Evolutionary conservation across 2,329 filamentous ascomycete species (phyloP).

Genomic region (Arthrobotrys conoides): DNA sequence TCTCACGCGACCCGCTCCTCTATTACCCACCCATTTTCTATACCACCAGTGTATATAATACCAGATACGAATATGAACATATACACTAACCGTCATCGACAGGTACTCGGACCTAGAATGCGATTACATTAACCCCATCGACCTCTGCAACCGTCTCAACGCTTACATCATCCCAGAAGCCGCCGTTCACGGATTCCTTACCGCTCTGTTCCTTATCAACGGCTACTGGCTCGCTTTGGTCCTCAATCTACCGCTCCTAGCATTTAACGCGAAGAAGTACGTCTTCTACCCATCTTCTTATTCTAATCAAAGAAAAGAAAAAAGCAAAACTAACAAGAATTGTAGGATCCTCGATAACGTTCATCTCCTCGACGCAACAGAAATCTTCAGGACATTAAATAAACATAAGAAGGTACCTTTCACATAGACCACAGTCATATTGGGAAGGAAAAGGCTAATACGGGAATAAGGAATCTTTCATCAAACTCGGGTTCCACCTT

Average conservation of each 20-base stretch:
- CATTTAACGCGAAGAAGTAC: constrained; percentile 98
- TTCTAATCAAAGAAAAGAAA: background rate
- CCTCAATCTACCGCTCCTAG: constrained; percentile 90
- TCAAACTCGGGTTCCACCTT: constrained; percentile 98
- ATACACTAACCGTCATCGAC: background rate
- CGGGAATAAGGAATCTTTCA: constrained; percentile 85
- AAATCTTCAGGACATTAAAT: constrained; percentile 99
- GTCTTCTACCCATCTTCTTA: constrained; percentile 67
- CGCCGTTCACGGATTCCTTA: constrained; percentile 95
- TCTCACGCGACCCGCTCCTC: constrained; percentile 21
- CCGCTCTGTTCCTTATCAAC: constrained; percentile 96
- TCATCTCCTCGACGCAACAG: constrained; percentile 95
- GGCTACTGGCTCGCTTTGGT: constrained; percentile 96
- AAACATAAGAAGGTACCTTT: constrained; percentile 88
- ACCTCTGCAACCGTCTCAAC: constrained; percentile 99
- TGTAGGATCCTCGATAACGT: constrained; percentile 94
- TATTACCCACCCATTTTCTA: background rate
- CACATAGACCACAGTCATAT: background rate
- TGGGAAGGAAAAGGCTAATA: background rate
- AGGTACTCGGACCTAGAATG: constrained; percentile 84
- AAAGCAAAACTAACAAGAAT: constrained; percentile 16
- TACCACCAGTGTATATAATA: background rate
- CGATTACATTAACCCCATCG: constrained; percentile 99
- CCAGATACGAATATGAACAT: background rate
- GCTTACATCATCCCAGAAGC: constrained; percentile 99